A percentile compares a stretch with the other conserved stretches of the same genome.
Evolutionary conservation across 805 yeast genomes (phyloP).

Genomic region (Hanseniaspora osmophila): DNA sequence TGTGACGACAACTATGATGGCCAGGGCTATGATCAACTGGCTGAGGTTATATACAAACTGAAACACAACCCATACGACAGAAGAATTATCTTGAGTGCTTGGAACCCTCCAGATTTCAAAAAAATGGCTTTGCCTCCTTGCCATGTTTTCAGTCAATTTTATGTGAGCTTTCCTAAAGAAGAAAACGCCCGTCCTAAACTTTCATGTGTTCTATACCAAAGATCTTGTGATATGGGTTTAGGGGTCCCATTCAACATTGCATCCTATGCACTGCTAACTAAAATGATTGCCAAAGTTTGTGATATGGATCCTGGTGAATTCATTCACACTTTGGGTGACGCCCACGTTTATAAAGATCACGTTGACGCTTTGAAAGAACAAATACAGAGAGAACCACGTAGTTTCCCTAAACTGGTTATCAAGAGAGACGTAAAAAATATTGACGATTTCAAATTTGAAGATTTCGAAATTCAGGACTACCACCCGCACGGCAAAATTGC

Average conservation of each 20-base stretch:
- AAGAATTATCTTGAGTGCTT: constrained; percentile 86
- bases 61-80: constrained; percentile 88
- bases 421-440: constrained; percentile 54
- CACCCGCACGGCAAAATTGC: constrained; percentile 72
- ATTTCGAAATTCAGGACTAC: constrained; percentile 69
- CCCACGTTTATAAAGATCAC: constrained; percentile 89
- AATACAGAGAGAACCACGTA: constrained; percentile 54
- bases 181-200: constrained; percentile 44
- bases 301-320: constrained; percentile 93
- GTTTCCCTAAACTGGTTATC: constrained; percentile 68
- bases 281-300: constrained; percentile 91
- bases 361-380: constrained; percentile 82
- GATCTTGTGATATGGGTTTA: constrained; percentile 99
- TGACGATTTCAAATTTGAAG: constrained; percentile 81
- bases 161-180: constrained; percentile 66
- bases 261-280: constrained; percentile 81
- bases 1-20: constrained; percentile 81
- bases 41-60: constrained; percentile 62
- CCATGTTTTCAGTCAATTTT: constrained; percentile 91
- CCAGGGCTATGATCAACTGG: constrained; percentile 82
- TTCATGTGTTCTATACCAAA: constrained; percentile 82
- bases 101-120: constrained; percentile 94
- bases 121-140: constrained; percentile 98
- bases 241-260: constrained; percentile 99
- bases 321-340: constrained; percentile 90